phyloP scores from a whole-genome alignment of 2,329 filamentous ascomycete species.

The Chaetomiaceae sp. region DNA sequence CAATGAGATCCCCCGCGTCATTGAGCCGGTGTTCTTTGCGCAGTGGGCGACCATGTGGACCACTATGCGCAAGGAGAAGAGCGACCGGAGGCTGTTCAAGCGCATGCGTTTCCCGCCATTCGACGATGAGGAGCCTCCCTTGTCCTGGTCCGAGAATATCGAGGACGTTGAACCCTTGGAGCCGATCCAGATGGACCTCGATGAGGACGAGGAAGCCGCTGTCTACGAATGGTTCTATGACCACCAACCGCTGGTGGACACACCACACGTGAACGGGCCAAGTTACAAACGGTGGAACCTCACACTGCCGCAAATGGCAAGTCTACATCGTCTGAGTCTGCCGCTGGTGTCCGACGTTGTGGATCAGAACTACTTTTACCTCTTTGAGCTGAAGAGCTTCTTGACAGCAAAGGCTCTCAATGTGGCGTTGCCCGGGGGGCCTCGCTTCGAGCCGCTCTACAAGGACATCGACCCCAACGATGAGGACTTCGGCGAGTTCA shows the following conservation, averaged over 20 bases:
- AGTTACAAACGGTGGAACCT: constrained; percentile 98
- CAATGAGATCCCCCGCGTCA: constrained; percentile 93
- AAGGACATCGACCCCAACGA: constrained; percentile 99
- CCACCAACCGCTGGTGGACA: constrained; percentile 82
- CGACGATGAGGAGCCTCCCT: constrained; percentile 93
- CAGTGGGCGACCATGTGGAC: constrained; percentile 99
- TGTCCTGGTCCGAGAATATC: constrained; percentile 98
- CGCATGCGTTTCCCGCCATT: constrained; percentile 98
- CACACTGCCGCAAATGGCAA: constrained; percentile 89
- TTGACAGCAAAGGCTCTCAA: constrained; percentile 95
- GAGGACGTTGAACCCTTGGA: constrained; percentile 97
- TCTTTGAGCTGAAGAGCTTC: constrained; percentile 93
- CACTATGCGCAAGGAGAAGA: constrained; percentile 96
- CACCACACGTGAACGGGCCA: constrained; percentile 87
- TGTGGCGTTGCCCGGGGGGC: constrained; percentile 94
- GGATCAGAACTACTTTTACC: constrained; percentile 95
- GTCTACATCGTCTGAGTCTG: constrained; percentile 83
- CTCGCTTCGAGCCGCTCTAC: constrained; percentile 92
- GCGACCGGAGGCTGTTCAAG: constrained; percentile 92
- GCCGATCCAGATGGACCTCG: constrained; percentile 96
- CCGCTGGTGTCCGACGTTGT: constrained; percentile 86
- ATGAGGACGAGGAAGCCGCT: constrained; percentile 84
- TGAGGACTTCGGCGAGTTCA: constrained; percentile 99
- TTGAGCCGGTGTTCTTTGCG: constrained; percentile 94
- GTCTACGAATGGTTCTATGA: constrained; percentile 98